These are phyloP conservation scores for Boletellus ananas DNA, from an alignment of 768 basidiomycete species.

Conservation along the genomic window DNA sequence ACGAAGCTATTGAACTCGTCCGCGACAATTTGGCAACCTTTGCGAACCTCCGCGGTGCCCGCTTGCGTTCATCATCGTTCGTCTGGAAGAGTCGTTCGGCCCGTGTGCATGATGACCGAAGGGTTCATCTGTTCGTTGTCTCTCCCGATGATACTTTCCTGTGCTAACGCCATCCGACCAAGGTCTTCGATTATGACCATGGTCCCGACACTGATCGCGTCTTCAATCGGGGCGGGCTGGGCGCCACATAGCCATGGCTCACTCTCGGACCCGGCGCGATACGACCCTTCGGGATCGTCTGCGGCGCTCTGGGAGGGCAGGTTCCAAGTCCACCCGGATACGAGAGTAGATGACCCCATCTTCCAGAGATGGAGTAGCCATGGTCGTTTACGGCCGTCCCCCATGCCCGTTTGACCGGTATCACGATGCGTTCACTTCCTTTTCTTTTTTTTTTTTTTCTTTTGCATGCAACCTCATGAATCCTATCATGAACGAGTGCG, in stretches of 20 bases:
- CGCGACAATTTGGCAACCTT: slow-evolving; percentile 86
- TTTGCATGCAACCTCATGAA: slow-evolving; percentile 2
- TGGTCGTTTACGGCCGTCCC: slow-evolving; percentile 10
- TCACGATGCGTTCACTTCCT: neutral
- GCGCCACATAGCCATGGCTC: slow-evolving; percentile 52
- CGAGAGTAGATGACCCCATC: slow-evolving; percentile 59
- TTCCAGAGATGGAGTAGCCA: slow-evolving; percentile 32
- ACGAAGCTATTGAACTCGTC: slow-evolving; percentile 74
- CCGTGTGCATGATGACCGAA: slow-evolving; percentile 48
- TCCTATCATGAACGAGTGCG: slow-evolving; percentile 1
- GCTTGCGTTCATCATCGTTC: slow-evolving; percentile 79
- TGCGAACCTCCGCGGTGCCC: slow-evolving; percentile 81
- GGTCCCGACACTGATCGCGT: slow-evolving; percentile 70
- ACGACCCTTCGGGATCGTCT: slow-evolving; percentile 76
- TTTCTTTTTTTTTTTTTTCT: too few relatives aligned
- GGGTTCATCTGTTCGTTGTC: slow-evolving; percentile 44
- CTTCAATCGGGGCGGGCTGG: slow-evolving; percentile 70
- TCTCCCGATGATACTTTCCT: neutral
- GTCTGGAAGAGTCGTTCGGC: slow-evolving; percentile 75
- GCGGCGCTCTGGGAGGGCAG: slow-evolving; percentile 83
- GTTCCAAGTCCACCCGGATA: slow-evolving; percentile 86
- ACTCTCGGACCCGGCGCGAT: slow-evolving; percentile 69
- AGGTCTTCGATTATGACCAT: slow-evolving; percentile 71
- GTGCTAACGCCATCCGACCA: slow-evolving; percentile 28
- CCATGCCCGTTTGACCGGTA: slow-evolving; percentile 16